Conservation (phyloP, 176 grass and related monocot species). For the Eragrostis nindensis region DNA sequence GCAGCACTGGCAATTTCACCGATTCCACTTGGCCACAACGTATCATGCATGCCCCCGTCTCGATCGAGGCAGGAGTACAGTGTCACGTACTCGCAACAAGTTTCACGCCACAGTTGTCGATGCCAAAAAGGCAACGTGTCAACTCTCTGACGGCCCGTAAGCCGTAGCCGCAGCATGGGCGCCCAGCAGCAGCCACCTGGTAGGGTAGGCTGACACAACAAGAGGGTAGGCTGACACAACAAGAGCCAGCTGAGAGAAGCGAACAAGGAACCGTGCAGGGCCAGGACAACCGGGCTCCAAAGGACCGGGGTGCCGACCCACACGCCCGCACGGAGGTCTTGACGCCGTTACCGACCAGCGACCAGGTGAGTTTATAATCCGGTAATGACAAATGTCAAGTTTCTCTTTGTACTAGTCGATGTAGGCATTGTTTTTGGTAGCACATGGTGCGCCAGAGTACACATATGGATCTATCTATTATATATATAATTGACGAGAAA, state of each 20-base stretch:
- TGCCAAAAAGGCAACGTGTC: neutral
- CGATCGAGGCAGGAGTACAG: neutral
- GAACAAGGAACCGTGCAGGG: neutral
- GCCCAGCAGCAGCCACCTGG: neutral
- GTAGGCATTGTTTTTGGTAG: neutral
- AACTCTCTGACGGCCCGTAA: neutral
- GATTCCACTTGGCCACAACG: neutral
- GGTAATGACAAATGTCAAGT: neutral
- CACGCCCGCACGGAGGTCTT: neutral
- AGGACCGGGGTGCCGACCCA: neutral
- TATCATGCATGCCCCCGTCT: neutral
- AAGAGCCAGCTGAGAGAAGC: neutral
- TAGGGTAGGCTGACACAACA: neutral
- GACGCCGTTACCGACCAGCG: slow-evolving; percentile 3
- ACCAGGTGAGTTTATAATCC: neutral
- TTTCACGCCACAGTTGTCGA: neutral
- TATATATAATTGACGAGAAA: no score
- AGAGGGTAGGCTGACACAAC: no score
- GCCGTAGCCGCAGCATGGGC: neutral
- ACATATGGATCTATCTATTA: neutral
- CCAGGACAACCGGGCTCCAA: neutral
- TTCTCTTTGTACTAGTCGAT: neutral
- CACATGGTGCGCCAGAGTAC: neutral
- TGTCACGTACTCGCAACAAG: neutral
- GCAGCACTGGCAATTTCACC: neutral